phyloP scores from a whole-genome alignment of 345 rosid genomes.

The Brassica napus region Da-Ae NC_063449.1:47970001-47970500 shows the following conservation, averaged over 20 bases:
- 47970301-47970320: background rate
- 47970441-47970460: background rate
- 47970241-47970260: slow-evolving; percentile 35
- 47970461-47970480: background rate
- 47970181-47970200: slow-evolving; percentile 46
- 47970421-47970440: background rate
- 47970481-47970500: background rate
- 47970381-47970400: background rate
- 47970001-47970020: slow-evolving; percentile 44
- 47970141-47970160: slow-evolving; percentile 43
- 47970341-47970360: background rate
- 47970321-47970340: background rate
- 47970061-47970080: slow-evolving; percentile 47
- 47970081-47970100: slow-evolving; percentile 51
- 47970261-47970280: slow-evolving; percentile 35
- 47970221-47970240: slow-evolving; percentile 47
- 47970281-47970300: slow-evolving; percentile 24
- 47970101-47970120: slow-evolving; percentile 44
- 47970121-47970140: slow-evolving; percentile 45
- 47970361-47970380: background rate
- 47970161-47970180: slow-evolving; percentile 52
- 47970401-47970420: background rate
- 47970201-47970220: slow-evolving; percentile 54
- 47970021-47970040: slow-evolving; percentile 43
- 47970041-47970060: slow-evolving; percentile 41